Evolutionary conservation across 2,329 filamentous ascomycete species (phyloP).

Genomic region (Trichoderma hamatum): DNA sequence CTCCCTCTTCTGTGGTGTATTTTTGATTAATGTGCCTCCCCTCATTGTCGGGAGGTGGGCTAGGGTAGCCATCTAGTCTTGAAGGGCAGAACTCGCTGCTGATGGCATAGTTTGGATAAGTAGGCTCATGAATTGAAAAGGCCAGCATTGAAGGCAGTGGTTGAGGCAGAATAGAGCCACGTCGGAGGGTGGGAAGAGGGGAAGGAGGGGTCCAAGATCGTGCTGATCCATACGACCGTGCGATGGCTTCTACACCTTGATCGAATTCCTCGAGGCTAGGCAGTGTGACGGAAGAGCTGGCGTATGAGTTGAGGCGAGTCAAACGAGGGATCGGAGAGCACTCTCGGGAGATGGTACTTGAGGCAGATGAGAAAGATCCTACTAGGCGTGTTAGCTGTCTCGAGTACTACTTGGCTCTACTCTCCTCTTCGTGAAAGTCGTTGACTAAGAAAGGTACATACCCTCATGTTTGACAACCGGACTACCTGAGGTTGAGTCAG

Average conservation of each 20-base stretch:
- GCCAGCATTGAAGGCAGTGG: constrained; percentile 32
- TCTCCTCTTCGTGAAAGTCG: background rate
- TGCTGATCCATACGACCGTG: constrained; percentile 37
- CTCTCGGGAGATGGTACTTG: constrained; percentile 31
- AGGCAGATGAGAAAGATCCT: constrained; percentile 34
- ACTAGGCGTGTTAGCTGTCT: constrained; percentile 19
- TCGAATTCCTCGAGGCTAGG: constrained; percentile 45
- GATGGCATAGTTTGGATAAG: constrained; percentile 32
- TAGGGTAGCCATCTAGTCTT: constrained; percentile 39
- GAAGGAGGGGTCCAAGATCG: constrained; percentile 37
- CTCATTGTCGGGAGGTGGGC: constrained; percentile 43
- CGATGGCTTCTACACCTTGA: constrained; percentile 43
- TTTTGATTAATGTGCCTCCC: constrained; percentile 49
- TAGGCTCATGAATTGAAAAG: constrained; percentile 29
- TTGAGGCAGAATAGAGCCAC: constrained; percentile 33
- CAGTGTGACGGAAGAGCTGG: constrained; percentile 34
- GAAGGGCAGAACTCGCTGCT: constrained; percentile 33
- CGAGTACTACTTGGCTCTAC: background rate
- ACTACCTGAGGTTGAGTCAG: constrained; percentile 42
- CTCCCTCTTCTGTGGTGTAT: constrained; percentile 48
- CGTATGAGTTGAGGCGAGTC: constrained; percentile 27
- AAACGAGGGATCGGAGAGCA: constrained; percentile 35
- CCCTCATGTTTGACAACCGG: constrained; percentile 41
- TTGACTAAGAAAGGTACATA: constrained; percentile 27
- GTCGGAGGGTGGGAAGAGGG: constrained; percentile 34